phyloP scores from a whole-genome alignment of 2,329 filamentous ascomycete species.

The Alternaria gansuensis region DNA sequence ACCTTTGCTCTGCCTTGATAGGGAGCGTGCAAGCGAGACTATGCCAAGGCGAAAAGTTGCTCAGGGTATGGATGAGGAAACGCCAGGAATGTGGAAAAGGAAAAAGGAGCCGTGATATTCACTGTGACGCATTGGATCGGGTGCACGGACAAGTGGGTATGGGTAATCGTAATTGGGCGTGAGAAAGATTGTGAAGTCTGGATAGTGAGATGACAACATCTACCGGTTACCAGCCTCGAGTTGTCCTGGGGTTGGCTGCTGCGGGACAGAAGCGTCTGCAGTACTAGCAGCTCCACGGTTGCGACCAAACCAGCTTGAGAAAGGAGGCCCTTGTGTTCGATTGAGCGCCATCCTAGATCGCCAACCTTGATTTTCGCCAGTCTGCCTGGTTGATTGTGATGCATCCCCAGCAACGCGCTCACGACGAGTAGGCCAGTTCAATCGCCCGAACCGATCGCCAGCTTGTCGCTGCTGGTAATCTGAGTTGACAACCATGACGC shows the following conservation, averaged over 20 bases:
- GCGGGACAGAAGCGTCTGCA: conserved; percentile 24
- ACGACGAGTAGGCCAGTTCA: conserved; percentile 40
- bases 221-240: conserved; percentile 51
- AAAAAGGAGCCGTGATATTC: background rate
- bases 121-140: background rate
- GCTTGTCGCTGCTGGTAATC: conserved; percentile 22
- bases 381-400: conserved; percentile 22
- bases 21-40: background rate
- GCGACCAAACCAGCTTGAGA: conserved; percentile 44
- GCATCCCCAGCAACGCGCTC: conserved; percentile 28
- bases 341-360: conserved; percentile 32
- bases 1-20: conserved; percentile 3
- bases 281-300: conserved; percentile 31
- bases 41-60: conserved; percentile 1
- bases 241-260: conserved; percentile 47
- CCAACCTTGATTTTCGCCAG: conserved; percentile 32
- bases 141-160: conserved; percentile 1
- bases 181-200: conserved; percentile 6
- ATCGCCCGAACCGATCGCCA: conserved; percentile 33
- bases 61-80: conserved; percentile 1
- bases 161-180: conserved; percentile 16
- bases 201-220: conserved; percentile 2
- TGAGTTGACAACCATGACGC: conserved; percentile 40
- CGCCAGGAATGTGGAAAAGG: background rate
- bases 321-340: conserved; percentile 28